Conservation (phyloP, 2,329 filamentous ascomycete species). For the Trichoderma gracile region DNA sequence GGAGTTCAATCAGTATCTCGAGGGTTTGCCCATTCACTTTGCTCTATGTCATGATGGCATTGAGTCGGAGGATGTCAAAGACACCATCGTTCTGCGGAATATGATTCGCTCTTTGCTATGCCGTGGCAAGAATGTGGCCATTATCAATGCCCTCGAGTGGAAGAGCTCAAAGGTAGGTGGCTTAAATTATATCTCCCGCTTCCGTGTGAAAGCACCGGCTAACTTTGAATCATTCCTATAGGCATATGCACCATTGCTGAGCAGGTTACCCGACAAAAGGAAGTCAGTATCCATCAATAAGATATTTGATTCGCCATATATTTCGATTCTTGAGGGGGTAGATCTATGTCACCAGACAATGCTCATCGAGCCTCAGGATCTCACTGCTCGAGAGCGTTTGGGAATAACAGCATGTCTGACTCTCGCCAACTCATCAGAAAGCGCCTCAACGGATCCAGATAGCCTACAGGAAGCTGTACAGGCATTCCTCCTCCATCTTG, state of each 20-base stretch:
- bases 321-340: not conserved
- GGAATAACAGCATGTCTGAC: slow-evolving; percentile 14
- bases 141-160: slow-evolving; percentile 20
- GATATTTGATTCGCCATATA: slow-evolving; percentile 10
- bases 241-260: slow-evolving; percentile 23
- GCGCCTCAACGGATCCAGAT: not conserved
- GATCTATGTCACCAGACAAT: not conserved
- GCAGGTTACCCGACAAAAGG: not conserved
- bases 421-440: not conserved
- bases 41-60: slow-evolving; percentile 69
- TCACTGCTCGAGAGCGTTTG: slow-evolving; percentile 14
- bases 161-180: slow-evolving; percentile 24
- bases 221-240: not conserved
- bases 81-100: slow-evolving; percentile 26
- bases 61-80: slow-evolving; percentile 29
- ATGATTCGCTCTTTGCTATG: slow-evolving; percentile 58
- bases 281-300: not conserved
- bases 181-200: not conserved
- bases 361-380: not conserved
- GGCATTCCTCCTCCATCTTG: slow-evolving; percentile 24
- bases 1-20: slow-evolving; percentile 58
- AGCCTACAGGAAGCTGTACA: not conserved
- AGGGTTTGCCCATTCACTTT: slow-evolving; percentile 60
- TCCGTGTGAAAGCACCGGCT: not conserved
- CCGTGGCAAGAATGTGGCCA: slow-evolving; percentile 39